Conservation (phyloP, 495 filamentous ascomycete species). For the Jackrogersella multiformis region DNA sequence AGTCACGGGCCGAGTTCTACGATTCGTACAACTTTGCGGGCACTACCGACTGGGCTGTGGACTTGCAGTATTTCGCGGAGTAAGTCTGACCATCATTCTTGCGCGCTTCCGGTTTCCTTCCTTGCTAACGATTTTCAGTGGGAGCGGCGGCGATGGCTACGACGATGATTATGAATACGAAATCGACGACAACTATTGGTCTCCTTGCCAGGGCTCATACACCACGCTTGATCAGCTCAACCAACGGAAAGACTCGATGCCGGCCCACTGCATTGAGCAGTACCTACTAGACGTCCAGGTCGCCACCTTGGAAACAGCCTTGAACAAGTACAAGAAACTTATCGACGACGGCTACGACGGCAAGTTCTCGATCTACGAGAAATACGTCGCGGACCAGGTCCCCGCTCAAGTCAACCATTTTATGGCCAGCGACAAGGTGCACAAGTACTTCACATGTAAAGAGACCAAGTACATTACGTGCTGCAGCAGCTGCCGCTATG, state of each 20-base stretch:
- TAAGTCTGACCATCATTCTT: not conserved
- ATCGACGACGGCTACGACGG: constrained; percentile 2
- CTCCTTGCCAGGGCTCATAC: constrained; percentile 3
- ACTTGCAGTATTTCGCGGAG: constrained; percentile 8
- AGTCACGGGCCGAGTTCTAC: not conserved
- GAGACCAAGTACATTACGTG: constrained; percentile 1
- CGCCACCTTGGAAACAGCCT: not conserved
- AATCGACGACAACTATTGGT: not conserved
- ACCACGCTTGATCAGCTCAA: not conserved
- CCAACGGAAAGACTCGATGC: not conserved
- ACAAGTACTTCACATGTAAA: not conserved
- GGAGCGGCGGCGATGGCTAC: not conserved
- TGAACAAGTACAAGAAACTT: constrained; percentile 5
- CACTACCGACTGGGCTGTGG: constrained; percentile 18
- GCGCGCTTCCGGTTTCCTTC: not conserved
- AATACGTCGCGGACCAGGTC: constrained; percentile 1
- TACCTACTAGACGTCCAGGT: not conserved
- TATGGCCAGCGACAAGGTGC: constrained; percentile 3
- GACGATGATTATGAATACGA: constrained; percentile 1
- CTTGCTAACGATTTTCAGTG: not conserved
- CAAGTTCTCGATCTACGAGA: constrained; percentile 2
- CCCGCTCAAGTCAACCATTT: not conserved
- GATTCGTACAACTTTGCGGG: constrained; percentile 9
- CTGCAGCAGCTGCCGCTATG: not conserved
- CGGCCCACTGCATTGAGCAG: constrained; percentile 2